phyloP scores from a whole-genome alignment of 495 filamentous ascomycete genomes.

The Oleoguttula mirabilis region DNA sequence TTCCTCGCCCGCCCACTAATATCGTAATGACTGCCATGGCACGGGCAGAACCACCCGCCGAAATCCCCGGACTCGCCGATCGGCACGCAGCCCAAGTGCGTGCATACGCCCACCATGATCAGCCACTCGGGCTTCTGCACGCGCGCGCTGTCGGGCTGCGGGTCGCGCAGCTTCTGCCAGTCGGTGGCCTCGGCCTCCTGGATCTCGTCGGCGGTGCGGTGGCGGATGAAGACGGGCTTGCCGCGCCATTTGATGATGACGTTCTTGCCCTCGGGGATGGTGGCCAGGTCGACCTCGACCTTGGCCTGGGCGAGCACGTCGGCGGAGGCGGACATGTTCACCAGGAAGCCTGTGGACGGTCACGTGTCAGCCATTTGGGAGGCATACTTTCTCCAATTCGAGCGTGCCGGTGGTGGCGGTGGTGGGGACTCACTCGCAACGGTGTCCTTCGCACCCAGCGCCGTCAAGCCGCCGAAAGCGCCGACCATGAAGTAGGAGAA shows the following conservation, averaged over 20 bases:
- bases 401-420: too few species aligned
- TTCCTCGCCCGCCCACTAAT: slow-evolving; percentile 94
- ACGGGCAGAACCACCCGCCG: slow-evolving; percentile 99
- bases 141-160: slow-evolving; percentile 79
- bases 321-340: slow-evolving; percentile 99
- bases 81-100: slow-evolving; percentile 95
- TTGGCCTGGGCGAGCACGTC: slow-evolving; percentile 98
- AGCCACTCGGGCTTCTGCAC: slow-evolving; percentile 98
- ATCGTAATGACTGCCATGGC: slow-evolving; percentile 99
- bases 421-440: slow-evolving; percentile 79
- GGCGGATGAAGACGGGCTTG: slow-evolving; percentile 99
- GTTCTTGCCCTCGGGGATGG: slow-evolving; percentile 99
- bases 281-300: slow-evolving; percentile 85
- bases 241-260: slow-evolving; percentile 99
- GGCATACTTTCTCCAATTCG: neutral
- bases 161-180: slow-evolving; percentile 73
- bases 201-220: slow-evolving; percentile 69
- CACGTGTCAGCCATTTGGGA: neutral
- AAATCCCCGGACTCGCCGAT: slow-evolving; percentile 98
- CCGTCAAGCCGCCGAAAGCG: slow-evolving; percentile 77
- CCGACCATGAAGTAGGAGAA: slow-evolving; percentile 98
- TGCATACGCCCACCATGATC: slow-evolving; percentile 99
- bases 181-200: slow-evolving; percentile 43
- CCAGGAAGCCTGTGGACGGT: slow-evolving; percentile 72
- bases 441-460: slow-evolving; percentile 89